phyloP scores from a whole-genome alignment of 345 rosid genomes.

The Boechera divaricarpa region DNA sequence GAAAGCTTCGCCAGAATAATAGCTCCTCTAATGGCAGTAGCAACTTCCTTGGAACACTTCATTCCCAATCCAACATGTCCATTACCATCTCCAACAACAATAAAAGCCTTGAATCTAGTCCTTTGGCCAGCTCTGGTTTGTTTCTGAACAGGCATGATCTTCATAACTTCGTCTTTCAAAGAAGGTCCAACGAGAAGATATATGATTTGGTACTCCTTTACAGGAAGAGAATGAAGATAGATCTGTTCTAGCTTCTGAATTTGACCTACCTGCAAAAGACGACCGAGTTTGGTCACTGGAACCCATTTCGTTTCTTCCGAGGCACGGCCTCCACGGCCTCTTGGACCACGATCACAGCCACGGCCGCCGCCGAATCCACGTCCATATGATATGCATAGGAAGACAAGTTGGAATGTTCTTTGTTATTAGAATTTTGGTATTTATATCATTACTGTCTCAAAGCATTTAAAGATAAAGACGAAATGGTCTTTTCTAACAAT shows the following conservation, averaged over 20 bases:
- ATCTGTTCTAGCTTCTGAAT: slow-evolving; percentile 66
- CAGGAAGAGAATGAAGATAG: slow-evolving; percentile 79
- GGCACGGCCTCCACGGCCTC: slow-evolving; percentile 54
- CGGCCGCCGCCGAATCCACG: slow-evolving; percentile 57
- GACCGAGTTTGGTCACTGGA: slow-evolving; percentile 83
- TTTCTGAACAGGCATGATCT: slow-evolving; percentile 84
- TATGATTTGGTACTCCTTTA: slow-evolving; percentile 80
- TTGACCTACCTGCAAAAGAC: slow-evolving; percentile 59
- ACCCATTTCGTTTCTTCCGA: slow-evolving; percentile 84
- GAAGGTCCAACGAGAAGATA: slow-evolving; percentile 66
- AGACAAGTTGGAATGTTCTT: too few relatives aligned
- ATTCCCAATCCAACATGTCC: too few relatives aligned
- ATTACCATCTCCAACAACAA: too few relatives aligned
- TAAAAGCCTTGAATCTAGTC: slow-evolving; percentile 60
- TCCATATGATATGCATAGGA: slow-evolving; percentile 10
- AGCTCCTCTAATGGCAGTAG: too few relatives aligned
- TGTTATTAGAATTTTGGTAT: too few relatives aligned
- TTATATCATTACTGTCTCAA: too few relatives aligned
- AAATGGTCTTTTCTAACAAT: too few relatives aligned
- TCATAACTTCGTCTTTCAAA: slow-evolving; percentile 89
- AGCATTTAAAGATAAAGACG: too few relatives aligned
- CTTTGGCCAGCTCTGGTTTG: slow-evolving; percentile 81
- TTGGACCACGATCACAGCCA: slow-evolving; percentile 34
- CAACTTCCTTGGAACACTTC: too few relatives aligned
- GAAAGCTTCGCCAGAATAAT: too few relatives aligned